Evolutionary conservation across 495 filamentous ascomycete species (phyloP), one percentile per base, ranked within the genome.

Genomic region (Penicillium turbatum): DNA sequence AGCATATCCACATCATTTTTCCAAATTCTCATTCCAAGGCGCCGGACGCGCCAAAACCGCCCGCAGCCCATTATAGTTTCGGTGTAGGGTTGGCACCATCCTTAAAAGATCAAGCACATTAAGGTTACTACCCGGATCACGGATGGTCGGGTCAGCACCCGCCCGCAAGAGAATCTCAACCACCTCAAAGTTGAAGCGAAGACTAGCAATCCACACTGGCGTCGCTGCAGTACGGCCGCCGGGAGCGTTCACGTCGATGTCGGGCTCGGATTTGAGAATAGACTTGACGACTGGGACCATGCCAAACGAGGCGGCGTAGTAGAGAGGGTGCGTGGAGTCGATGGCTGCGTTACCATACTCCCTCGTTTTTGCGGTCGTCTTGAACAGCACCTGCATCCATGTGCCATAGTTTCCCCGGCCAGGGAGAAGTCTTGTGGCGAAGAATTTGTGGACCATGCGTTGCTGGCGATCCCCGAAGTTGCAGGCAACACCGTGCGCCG

Each of bases 271-370:
- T 17, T 16, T 43, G 2, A 65, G 51, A 16, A 65, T 55, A 19
- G 57, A 50, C 19, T 60, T 51, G 31, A 65, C 51, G 6, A 65
- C 62, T 26, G 60, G 47, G 8, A 41, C 19, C 56, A 65, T 57
- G 0, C 62, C 62, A 41, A 60, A 65, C 1, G 62, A 65, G 10
- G 56, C 51, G 2, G 62, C 62, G 34, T 65, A 66, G 36, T 66
- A 66, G 4, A 66, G 42, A 2, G 63, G 63, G 11, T 66, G 54
- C 0, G 63, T 63, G 8, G 11, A 46, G 13, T 63, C 54, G 35
- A 66, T 63, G 13, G 40, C 42, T 0, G 12, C 11, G 11, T 15
- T 17, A 31, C 57, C 38, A 6, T 34, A 27, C 5, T 32, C 19
- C 0, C 19, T 36, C 6, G 58, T 45, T 30, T 10, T 21, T 10